phyloP scores from a whole-genome alignment of 116 monocot species.

The Zostera marina region DNA sequence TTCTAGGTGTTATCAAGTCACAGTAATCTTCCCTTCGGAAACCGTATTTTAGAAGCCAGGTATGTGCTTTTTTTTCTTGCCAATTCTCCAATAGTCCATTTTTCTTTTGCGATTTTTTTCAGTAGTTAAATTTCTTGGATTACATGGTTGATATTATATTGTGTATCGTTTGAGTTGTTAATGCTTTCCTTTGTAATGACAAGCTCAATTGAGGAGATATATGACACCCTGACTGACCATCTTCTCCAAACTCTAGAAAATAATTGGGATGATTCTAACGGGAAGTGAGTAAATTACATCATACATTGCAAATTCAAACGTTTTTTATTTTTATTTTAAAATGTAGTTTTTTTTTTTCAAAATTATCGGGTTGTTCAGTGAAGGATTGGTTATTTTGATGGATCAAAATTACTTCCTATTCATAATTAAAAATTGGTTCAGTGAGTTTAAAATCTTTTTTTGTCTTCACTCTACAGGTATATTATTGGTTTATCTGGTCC shows the following conservation, averaged over 20 bases:
- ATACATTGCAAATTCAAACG: neutral
- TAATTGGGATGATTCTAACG: conserved; percentile 12
- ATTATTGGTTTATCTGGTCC: conserved; percentile 68
- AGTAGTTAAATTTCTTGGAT: too few species aligned
- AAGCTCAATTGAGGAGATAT: conserved; percentile 57
- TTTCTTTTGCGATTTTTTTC: too few species aligned
- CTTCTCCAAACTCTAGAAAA: conserved; percentile 22
- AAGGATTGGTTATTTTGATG: neutral
- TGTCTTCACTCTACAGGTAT: conserved; percentile 22
- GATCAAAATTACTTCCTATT: neutral
- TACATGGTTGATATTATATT: neutral
- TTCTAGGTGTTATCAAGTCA: too few species aligned
- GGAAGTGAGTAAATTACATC: conserved; percentile 43
- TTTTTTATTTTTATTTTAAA: neutral
- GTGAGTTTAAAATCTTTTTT: neutral
- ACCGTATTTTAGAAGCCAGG: too few species aligned
- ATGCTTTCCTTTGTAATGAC: neutral
- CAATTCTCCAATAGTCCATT: too few species aligned
- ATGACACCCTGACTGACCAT: conserved; percentile 36
- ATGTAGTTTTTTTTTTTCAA: neutral
- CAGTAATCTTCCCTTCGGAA: too few species aligned
- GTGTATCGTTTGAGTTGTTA: neutral
- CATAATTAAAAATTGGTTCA: too few species aligned
- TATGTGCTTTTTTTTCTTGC: too few species aligned
- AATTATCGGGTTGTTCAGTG: neutral